Conservation (phyloP, 306 rosid species). For the Lablab purpureus region DNA sequence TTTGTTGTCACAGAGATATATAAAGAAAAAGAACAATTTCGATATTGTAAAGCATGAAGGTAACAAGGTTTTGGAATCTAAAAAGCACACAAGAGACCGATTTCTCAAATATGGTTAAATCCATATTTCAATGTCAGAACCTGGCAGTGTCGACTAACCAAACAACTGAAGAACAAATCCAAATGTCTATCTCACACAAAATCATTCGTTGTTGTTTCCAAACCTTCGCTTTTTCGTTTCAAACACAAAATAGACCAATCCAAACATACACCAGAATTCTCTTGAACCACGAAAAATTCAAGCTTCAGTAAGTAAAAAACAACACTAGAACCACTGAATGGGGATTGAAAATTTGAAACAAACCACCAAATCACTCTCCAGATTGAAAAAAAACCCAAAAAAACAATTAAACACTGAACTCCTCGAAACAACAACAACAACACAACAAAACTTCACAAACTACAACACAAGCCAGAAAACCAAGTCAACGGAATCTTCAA, state of each 20-base stretch:
- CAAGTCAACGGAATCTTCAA: conserved; percentile 49
- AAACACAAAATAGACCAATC: conserved; percentile 1
- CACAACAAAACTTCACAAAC: not conserved
- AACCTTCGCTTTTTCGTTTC: conserved; percentile 3
- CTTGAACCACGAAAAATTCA: conserved; percentile 2
- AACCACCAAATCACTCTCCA: not conserved
- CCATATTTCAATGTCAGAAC: conserved; percentile 10
- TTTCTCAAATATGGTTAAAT: conserved; percentile 8
- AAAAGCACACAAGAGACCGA: conserved; percentile 6
- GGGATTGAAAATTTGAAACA: conserved; percentile 13
- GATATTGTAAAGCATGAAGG: not conserved
- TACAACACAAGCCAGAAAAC: conserved; percentile 27
- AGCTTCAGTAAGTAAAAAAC: conserved; percentile 31
- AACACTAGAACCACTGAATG: conserved; percentile 26
- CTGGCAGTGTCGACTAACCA: conserved; percentile 12
- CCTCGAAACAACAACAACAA: not conserved
- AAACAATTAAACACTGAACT: conserved; percentile 30
- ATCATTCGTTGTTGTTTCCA: not conserved
- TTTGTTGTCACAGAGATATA: not conserved
- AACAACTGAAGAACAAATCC: conserved; percentile 36
- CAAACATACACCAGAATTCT: conserved; percentile 24
- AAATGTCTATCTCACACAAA: not conserved
- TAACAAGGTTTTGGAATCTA: conserved; percentile 22
- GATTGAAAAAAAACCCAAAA: conserved; percentile 31
- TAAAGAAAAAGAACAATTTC: not conserved